Percentiles rank a stretch among this genome's conserved stretches.
Conservation (phyloP, 495 filamentous ascomycete genomes). For the Lophiotrema nucula region DNA sequence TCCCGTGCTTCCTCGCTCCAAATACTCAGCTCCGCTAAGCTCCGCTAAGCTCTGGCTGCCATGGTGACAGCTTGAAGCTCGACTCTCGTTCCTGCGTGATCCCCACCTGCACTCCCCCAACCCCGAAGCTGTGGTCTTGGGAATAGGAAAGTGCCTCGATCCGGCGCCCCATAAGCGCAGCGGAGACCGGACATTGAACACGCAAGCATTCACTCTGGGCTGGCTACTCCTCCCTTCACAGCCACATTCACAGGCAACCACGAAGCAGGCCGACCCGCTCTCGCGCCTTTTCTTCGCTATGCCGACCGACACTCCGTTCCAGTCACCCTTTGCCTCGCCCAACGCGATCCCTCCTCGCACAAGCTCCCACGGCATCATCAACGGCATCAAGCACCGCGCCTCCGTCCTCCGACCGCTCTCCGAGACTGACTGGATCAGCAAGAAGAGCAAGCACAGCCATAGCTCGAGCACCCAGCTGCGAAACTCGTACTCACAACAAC, state of each 20-base stretch:
- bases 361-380: conserved; percentile 59
- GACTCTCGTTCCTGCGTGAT: neutral
- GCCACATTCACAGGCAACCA: conserved; percentile 6
- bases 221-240: neutral
- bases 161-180: conserved; percentile 9
- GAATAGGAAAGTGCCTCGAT: too few relatives aligned
- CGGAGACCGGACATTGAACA: neutral
- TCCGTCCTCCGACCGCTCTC: conserved; percentile 54
- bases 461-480: conserved; percentile 7
- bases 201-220: neutral
- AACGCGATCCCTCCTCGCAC: conserved; percentile 71
- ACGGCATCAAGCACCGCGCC: conserved; percentile 32
- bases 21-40: neutral
- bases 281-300: neutral
- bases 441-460: conserved; percentile 26
- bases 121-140: too few relatives aligned
- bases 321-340: conserved; percentile 48
- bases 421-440: conserved; percentile 57
- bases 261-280: neutral
- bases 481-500: neutral
- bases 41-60: neutral
- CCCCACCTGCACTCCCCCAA: neutral
- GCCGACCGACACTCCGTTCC: conserved; percentile 7
- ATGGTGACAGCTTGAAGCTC: neutral
- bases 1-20: neutral